A percentile compares a stretch with the other conserved stretches of the same genome.
Conservation (phyloP, 2,329 filamentous ascomycete species). For the Lecanicillium sp. region DNA sequence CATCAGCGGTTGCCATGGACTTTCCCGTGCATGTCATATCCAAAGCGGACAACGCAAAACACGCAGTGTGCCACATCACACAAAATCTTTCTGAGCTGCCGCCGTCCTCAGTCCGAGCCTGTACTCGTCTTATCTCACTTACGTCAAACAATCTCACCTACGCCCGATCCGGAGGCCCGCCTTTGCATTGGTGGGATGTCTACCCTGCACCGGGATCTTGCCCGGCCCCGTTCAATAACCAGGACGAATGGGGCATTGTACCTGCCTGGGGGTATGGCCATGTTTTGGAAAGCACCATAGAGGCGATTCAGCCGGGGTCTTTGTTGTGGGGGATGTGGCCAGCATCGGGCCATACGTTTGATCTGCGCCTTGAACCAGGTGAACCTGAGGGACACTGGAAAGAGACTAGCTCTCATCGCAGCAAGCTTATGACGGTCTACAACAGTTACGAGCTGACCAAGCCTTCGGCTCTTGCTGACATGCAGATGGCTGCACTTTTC, state of each 20-base stretch:
- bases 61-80: background rate
- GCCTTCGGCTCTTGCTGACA: background rate
- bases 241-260: slow-evolving; percentile 33
- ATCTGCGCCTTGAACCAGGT: slow-evolving; percentile 25
- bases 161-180: slow-evolving; percentile 17
- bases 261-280: slow-evolving; percentile 40
- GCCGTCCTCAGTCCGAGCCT: slow-evolving; percentile 21
- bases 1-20: too few relatives aligned
- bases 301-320: slow-evolving; percentile 22
- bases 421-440: slow-evolving; percentile 27
- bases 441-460: slow-evolving; percentile 28
- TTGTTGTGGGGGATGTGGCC: slow-evolving; percentile 37
- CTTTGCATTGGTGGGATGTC: slow-evolving; percentile 31
- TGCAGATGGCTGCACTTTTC: background rate
- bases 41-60: slow-evolving; percentile 4
- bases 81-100: background rate
- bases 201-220: slow-evolving; percentile 31
- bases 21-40: slow-evolving; percentile 3
- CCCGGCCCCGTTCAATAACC: slow-evolving; percentile 26
- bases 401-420: slow-evolving; percentile 26
- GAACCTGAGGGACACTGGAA: slow-evolving; percentile 22
- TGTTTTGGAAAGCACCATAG: slow-evolving; percentile 31
- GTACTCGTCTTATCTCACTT: slow-evolving; percentile 20
- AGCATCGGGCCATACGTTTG: slow-evolving; percentile 26
- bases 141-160: slow-evolving; percentile 28